These are phyloP conservation scores for Neckera pumila DNA, from an alignment of 225 moss, liverwort and hornwort species.

Conservation along the genomic window DNA sequence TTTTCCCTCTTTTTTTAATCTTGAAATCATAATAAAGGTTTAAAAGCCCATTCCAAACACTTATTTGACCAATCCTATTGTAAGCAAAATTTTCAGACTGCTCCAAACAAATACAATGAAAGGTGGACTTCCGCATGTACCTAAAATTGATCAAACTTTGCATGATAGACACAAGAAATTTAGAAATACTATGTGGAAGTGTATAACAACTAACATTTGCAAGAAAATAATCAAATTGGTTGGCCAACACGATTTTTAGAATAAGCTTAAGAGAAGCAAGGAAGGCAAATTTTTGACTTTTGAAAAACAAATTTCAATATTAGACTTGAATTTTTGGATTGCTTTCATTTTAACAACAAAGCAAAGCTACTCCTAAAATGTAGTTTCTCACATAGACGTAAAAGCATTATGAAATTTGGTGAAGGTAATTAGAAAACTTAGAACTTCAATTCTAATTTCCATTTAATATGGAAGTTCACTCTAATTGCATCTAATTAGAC, in stretches of 20 bases:
- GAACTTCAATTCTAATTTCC: background rate
- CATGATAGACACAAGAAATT: background rate
- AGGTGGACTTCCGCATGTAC: accelerated
- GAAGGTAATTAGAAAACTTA: too few relatives aligned
- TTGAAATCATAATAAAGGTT: background rate
- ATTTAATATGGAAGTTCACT: background rate
- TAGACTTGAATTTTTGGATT: background rate
- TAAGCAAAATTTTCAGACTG: accelerated
- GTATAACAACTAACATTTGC: background rate
- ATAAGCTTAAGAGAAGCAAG: background rate
- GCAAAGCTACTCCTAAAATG: background rate
- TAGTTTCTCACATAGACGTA: background rate
- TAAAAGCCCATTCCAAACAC: background rate
- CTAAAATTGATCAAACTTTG: background rate
- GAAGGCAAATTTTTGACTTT: background rate
- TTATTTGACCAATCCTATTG: background rate
- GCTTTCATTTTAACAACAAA: background rate
- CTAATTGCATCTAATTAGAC: background rate
- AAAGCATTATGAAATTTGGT: background rate
- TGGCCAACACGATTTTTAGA: background rate
- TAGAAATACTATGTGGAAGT: background rate
- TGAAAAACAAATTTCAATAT: accelerated
- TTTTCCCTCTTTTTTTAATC: background rate
- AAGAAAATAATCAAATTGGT: background rate
- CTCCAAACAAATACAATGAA: background rate